Evolutionary conservation across 306 rosid genomes (phyloP), one percentile per base, ranked within the genome.

Genomic region (Vigna angularis): DNA sequence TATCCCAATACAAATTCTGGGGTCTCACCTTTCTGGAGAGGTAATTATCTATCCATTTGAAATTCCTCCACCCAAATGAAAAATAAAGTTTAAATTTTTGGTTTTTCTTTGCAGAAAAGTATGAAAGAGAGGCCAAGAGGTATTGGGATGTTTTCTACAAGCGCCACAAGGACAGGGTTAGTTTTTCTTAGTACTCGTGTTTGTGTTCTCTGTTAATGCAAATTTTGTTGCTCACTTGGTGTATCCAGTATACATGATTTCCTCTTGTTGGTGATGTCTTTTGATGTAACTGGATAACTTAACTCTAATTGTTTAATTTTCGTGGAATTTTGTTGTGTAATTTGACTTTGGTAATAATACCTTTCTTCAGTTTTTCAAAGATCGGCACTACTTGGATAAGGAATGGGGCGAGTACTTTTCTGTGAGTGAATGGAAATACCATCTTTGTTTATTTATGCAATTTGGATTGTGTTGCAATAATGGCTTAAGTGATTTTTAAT

Each of bases 71-170:
- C 42, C 40, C 56, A 44, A 45, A 45, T 18, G 18, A 8, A 38
- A 42, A 38, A 8, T 38, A 55, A 42, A 26, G 70, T 40, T 66
- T 12, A 66, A 4, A 17, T 64, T 64, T 64, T 70, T 28, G 12
- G 14, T 15, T 61, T 49, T 72, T 67, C 30, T 36, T 85, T 74
- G 78, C 88, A 90, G 96, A 91, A 9, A 95, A 95, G 83, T 95
- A 91, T 76, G 98, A 91, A 84, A 88, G 84, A 83, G 98, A 93
- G 66, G 99, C 98, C 49, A 95, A 86, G 78, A 91, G 86, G 85
- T 85, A 95, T 74, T 95, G 99, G 99, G 99, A 95, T 85, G 84
- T 91, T 42, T 95, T 95, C 85, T 95, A 95, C 84, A 93, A 87
- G 82, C 91, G 82, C 69, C 98, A 95, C 87, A 91, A 87, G 81